These are phyloP conservation scores for Chaetomiaceae sp. DNA, from an alignment of 2,329 filamentous ascomycete genomes.

Conservation along the genomic window DNA sequence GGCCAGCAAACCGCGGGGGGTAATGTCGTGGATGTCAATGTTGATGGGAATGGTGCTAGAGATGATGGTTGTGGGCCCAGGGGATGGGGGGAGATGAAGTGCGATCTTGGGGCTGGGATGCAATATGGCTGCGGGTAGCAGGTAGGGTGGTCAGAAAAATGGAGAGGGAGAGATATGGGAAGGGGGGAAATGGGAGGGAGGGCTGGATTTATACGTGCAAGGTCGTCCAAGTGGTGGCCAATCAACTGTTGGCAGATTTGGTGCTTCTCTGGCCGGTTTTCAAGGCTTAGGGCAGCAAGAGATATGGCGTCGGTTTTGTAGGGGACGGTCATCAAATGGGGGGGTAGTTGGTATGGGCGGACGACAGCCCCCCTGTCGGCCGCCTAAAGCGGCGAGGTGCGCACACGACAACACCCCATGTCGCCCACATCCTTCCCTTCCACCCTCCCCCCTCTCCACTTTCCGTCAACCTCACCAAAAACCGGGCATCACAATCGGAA, in stretches of 20 bases:
- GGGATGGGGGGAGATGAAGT: neutral
- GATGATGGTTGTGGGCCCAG: neutral
- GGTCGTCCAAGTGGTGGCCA: neutral
- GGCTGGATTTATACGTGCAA: constrained; percentile 12
- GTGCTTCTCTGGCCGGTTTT: neutral
- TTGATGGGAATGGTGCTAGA: constrained; percentile 1
- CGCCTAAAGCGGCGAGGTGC: constrained; percentile 6
- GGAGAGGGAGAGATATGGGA: neutral
- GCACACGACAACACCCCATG: neutral
- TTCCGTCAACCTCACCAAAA: neutral
- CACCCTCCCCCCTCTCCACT: neutral
- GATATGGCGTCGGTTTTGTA: neutral
- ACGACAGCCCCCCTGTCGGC: neutral
- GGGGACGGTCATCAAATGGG: neutral
- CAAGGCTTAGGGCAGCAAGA: neutral
- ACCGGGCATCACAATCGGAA: neutral
- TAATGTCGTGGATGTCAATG: too few species aligned
- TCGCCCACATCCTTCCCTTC: neutral
- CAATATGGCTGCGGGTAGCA: neutral
- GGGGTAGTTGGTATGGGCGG: neutral
- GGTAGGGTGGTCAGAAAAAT: neutral
- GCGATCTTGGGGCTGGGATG: neutral
- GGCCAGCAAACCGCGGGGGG: neutral
- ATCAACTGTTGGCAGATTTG: neutral
- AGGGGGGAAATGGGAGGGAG: constrained; percentile 6